Base-by-base conservation (phyloP, 164 flowering plant genomes). In the Magnolia officinalis region DNA sequence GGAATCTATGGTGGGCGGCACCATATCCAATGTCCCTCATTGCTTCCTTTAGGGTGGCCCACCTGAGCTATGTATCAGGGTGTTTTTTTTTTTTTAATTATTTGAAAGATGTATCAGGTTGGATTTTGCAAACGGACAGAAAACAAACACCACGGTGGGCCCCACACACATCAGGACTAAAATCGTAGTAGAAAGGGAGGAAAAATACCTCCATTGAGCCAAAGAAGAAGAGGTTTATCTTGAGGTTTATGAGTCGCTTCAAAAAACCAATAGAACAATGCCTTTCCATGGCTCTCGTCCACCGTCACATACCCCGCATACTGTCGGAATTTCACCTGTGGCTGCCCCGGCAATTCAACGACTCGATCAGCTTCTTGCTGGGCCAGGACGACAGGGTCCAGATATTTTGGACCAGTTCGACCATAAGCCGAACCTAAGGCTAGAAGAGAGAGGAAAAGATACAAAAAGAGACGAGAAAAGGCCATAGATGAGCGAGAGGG, bases 191-290 rank as follows among this genome's bases (percentile, higher is more conserved):
- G 2, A 26, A 26, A 26, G 61, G 18, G 4, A 13, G 13, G 2
- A 55, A 55, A 16, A 10, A 5, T 75, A 80, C 90, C 93, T 88
- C 93, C 91, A 82, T 87, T 87, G 72, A 90, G 91, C 91, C 93
- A 88, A 0, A 90, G 82, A 50, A 90, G 83, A 6, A 88, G 75
- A 58, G 93, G 93, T 59, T 88, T 85, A 1, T 81, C 55, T 1
- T 80, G 20, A 29, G 91, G 90, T 0, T 84, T 70, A 18, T 79
- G 68, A 1, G 79, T 74, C 6, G 91, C 90, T 77, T 90, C 91
- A 45, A 87, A 87, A 58, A 90, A 90, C 91, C 93, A 90, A 81
- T 90, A 88, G 74, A 90, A 90, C 76, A 90, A 86, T 59, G 94
- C 90, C 76, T 81, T 86, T 26, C 90, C 91, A 73, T 85, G 87